These are phyloP conservation scores for Rhizopogon vesiculosus DNA, from an alignment of 768 basidiomycete species.

Conservation along the genomic window DNA sequence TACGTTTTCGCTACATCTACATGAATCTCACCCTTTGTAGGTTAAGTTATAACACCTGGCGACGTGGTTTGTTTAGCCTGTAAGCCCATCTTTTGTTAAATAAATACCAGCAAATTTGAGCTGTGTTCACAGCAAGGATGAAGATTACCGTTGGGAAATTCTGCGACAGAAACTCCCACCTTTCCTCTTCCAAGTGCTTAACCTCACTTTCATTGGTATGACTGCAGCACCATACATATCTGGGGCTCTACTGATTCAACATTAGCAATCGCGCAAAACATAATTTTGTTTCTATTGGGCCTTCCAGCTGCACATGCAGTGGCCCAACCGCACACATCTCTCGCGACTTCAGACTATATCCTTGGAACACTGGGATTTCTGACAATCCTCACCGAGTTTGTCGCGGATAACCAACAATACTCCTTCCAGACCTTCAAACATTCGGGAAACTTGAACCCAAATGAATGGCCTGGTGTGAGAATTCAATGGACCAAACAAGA, in stretches of 20 bases:
- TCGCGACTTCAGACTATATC: constrained; percentile 55
- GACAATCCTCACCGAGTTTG: constrained; percentile 67
- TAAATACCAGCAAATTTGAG: neutral
- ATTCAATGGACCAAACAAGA: constrained; percentile 66
- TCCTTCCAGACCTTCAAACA: constrained; percentile 79
- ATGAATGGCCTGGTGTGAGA: constrained; percentile 61
- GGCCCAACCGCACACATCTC: constrained; percentile 45
- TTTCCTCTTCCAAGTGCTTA: constrained; percentile 56
- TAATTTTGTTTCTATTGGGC: constrained; percentile 71
- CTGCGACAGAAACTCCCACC: constrained; percentile 56
- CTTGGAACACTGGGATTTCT: constrained; percentile 57
- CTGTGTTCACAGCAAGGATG: constrained; percentile 50
- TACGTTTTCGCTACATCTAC: neutral
- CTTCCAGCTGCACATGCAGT: constrained; percentile 56
- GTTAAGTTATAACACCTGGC: constrained; percentile 76
- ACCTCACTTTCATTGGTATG: constrained; percentile 63
- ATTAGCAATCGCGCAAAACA: constrained; percentile 68
- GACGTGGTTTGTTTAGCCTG: constrained; percentile 77
- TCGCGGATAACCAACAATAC: constrained; percentile 89
- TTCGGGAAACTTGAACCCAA: constrained; percentile 27
- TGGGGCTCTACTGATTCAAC: constrained; percentile 2
- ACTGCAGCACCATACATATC: neutral
- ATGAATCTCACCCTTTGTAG: constrained; percentile 23
- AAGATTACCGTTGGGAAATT: constrained; percentile 90
- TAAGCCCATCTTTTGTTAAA: constrained; percentile 27